Evolutionary conservation across 2,329 filamentous ascomycete genomes (phyloP), one percentile per base, ranked within the genome.

Genomic region (Cercospora sp.): DNA sequence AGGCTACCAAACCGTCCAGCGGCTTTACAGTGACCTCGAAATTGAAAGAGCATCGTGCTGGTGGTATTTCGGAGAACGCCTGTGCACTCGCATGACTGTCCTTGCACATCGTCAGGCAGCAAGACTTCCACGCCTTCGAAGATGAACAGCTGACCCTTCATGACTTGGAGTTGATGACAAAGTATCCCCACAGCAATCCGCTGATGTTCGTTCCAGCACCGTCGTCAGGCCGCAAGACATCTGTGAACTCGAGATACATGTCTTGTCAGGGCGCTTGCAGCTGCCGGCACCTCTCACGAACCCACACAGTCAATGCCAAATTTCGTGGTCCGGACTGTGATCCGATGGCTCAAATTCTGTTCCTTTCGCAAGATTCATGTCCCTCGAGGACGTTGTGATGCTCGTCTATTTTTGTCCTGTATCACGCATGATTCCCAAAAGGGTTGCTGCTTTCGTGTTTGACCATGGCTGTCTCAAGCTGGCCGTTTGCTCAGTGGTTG

Each of bases 161-260:
- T 58, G 53, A 28, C 26, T 58, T 18, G 53, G 5, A 9, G 51
- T 6, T 18, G 30, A 31, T 33, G 45, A 20, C 18, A 13, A 20
- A 26, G 20, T 23, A 51, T 18, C 53, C 31, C n/a, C 53, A 26
- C 53, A 51, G 26, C 26, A 58, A 5, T 33, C 23, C 26, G 53
- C 53, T 30, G 26, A 30, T 20, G 53, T 31, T 58, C 53, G n/a
- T 2, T 58, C 53, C 53, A 30, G 53, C 53, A 26, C 53, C 53
- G 26, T 58, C 26, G 13, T 61, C 40, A 63, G 60, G 60, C 60
- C 60, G 60, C 60, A 51, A 63, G 60, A 42, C 60, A 42, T 53
- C 20, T 51, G 45, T 51, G 30, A 58, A 0, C 53, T 28, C n/a
- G 53, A 20, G 53, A 58, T 58, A 58, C 53, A 58, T 63, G 42